These are phyloP conservation scores for Geotrichum cucujoidarum DNA, from an alignment of 1,139 yeast species.

Conservation along the genomic window DNA sequence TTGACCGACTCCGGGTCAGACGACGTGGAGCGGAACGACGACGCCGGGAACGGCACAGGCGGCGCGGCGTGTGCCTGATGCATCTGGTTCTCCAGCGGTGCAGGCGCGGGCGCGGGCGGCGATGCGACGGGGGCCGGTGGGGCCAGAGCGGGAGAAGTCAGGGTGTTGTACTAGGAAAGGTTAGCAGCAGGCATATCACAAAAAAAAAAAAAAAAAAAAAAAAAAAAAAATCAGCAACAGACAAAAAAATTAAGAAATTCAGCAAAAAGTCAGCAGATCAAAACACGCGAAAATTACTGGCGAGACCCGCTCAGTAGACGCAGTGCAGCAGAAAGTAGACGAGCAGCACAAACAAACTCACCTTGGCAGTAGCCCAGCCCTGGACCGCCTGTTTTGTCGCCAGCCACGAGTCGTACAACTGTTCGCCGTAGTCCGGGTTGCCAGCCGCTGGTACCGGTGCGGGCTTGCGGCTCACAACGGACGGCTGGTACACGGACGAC, in stretches of 20 bases:
- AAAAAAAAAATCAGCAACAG: background rate
- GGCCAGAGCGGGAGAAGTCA: background rate
- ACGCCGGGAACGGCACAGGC: background rate
- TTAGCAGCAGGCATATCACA: background rate
- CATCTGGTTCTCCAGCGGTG: background rate
- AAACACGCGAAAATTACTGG: background rate
- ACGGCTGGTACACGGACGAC: background rate
- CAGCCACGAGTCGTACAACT: constrained; percentile 13
- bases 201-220: background rate
- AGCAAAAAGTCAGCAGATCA: background rate
- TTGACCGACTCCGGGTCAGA: constrained; percentile 3
- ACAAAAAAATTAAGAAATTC: background rate
- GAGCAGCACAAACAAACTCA: constrained; percentile 8
- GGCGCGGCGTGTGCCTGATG: background rate
- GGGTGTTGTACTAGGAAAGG: constrained; percentile 2
- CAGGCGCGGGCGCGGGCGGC: background rate
- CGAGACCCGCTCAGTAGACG: background rate
- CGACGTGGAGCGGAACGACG: background rate
- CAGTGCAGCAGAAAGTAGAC: constrained; percentile 12
- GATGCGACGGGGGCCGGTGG: background rate
- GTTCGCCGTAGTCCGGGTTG: constrained; percentile 11
- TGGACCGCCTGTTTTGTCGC: constrained; percentile 9
- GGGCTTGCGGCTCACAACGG: background rate
- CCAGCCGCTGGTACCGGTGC: constrained; percentile 2
- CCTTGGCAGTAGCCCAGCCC: constrained; percentile 14